Percentiles rank a stretch among this genome's conserved stretches.
phyloP scores from a whole-genome alignment of 2,329 filamentous ascomycete species.

The Talaromyces sp. region DNA sequence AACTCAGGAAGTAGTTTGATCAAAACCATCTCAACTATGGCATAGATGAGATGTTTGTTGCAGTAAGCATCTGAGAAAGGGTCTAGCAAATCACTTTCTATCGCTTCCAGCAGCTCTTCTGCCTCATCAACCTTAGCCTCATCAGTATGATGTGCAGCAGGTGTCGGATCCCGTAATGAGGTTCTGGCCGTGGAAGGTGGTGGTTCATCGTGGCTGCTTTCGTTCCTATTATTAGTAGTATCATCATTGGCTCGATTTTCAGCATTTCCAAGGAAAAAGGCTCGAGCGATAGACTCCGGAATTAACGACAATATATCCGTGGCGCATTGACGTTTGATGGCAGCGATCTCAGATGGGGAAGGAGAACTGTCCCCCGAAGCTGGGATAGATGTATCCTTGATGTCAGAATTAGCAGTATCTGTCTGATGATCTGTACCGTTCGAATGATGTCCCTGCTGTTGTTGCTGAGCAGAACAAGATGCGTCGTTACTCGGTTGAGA shows the following conservation, averaged over 20 bases:
- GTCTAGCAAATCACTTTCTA: conserved; percentile 62
- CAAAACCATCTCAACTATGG: conserved; percentile 74
- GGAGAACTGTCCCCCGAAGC: background rate
- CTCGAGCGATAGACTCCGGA: conserved; percentile 37
- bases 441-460: conserved; percentile 1
- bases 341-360: conserved; percentile 6
- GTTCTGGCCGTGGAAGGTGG: conserved; percentile 8
- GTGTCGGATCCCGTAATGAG: background rate
- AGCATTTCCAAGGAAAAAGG: conserved; percentile 38
- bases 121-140: conserved; percentile 25
- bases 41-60: conserved; percentile 87
- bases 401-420: background rate
- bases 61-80: conserved; percentile 77
- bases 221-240: conserved; percentile 1
- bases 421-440: background rate
- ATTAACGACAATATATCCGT: conserved; percentile 38
- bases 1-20: conserved; percentile 80
- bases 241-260: conserved; percentile 15
- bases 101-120: conserved; percentile 52
- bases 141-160: background rate
- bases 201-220: background rate
- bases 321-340: conserved; percentile 40
- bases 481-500: conserved; percentile 14
- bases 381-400: background rate
- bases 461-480: conserved; percentile 18